Evolutionary conservation across 164 flowering plant genomes (phyloP).

Genomic region (Piper betle): DNA sequence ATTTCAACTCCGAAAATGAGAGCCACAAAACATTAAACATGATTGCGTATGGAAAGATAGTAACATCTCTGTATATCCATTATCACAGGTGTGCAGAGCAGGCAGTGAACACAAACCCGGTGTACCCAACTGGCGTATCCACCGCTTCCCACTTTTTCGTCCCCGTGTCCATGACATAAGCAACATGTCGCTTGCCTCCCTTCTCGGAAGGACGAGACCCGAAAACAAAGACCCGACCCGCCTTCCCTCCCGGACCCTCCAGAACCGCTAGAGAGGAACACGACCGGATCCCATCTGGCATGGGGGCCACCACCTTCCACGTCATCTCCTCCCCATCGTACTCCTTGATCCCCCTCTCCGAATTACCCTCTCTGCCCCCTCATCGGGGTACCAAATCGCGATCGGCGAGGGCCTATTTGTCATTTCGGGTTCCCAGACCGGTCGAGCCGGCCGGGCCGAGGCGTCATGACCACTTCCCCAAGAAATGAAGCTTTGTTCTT

Average conservation of each 20-base stretch:
- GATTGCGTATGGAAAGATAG: no score
- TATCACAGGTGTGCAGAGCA: slow-evolving; percentile 2
- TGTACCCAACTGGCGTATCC: slow-evolving; percentile 4
- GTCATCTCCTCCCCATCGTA: slow-evolving; percentile 1
- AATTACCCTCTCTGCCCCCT: neutral
- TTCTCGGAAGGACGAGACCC: neutral
- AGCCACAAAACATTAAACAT: no score
- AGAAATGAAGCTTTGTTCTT: neutral
- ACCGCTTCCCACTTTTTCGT: slow-evolving; percentile 4
- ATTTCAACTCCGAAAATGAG: no score
- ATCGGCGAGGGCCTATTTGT: neutral
- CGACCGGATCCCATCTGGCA: slow-evolving; percentile 5
- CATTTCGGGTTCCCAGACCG: neutral
- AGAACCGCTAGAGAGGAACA: slow-evolving; percentile 1
- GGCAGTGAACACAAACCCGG: slow-evolving; percentile 8
- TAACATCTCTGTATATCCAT: no score
- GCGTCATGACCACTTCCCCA: neutral
- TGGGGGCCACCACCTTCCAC: slow-evolving; percentile 4
- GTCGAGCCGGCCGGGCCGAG: neutral
- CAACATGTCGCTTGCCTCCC: neutral
- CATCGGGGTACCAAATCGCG: neutral
- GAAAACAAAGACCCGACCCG: slow-evolving; percentile 3
- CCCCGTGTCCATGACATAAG: slow-evolving; percentile 1
- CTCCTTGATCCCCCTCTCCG: slow-evolving; percentile 5
- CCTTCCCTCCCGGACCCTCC: neutral